Conservation (phyloP, 257 asterid species). For the Primulina huaijiensis region DNA sequence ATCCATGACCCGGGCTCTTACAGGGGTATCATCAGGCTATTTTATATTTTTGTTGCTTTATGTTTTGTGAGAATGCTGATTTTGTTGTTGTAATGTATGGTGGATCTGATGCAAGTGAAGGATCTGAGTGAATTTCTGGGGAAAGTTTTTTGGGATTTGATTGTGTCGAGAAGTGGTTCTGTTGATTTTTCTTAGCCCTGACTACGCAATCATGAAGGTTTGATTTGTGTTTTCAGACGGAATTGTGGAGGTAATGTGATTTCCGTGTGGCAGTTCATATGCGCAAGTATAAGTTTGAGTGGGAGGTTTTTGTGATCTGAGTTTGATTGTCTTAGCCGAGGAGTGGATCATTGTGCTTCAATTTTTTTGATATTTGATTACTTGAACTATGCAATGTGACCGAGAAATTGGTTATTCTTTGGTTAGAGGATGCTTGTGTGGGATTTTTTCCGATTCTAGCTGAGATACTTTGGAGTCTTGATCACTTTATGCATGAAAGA, state of each 20-base stretch:
- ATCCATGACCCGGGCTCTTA: too few relatives aligned
- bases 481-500: constrained; percentile 32
- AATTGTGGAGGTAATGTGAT: constrained; percentile 27
- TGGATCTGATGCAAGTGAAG: constrained; percentile 71
- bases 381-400: constrained; percentile 23
- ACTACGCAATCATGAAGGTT: constrained; percentile 47
- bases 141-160: constrained; percentile 19
- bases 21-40: too few relatives aligned
- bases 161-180: constrained; percentile 25
- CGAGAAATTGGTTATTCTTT: constrained; percentile 25
- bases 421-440: constrained; percentile 28
- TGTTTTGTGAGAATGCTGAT: constrained; percentile 28
- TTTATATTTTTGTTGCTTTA: constrained; percentile 3
- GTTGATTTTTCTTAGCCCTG: constrained; percentile 23
- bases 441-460: constrained; percentile 38
- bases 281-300: constrained; percentile 12
- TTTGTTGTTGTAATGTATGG: constrained; percentile 19
- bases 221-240: constrained; percentile 30
- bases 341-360: constrained; percentile 28
- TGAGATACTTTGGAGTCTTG: constrained; percentile 42
- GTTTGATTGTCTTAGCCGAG: constrained; percentile 22
- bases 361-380: constrained; percentile 7
- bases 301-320: constrained; percentile 35
- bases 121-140: constrained; percentile 24
- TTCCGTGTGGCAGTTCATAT: constrained; percentile 30